A percentile compares a stretch with the other conserved stretches of the same genome.
Evolutionary conservation across 1,284 basidiomycete species (phyloP).

Genomic region (Microbotryum violaceum): DNA sequence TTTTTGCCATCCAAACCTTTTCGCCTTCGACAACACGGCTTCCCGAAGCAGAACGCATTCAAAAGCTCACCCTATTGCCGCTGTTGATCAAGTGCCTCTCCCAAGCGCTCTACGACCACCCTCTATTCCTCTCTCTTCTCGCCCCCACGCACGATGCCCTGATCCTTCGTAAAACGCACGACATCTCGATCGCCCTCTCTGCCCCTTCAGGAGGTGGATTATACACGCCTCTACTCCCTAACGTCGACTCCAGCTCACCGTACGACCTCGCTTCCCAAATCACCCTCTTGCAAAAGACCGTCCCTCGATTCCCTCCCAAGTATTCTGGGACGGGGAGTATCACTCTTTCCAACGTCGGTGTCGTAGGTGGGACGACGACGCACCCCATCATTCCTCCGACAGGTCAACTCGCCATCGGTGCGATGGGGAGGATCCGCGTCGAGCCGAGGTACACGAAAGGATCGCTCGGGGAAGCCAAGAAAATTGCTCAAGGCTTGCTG

Average conservation of each 20-base stretch:
- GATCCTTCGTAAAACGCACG: constrained; percentile 53
- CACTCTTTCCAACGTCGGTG: constrained; percentile 80
- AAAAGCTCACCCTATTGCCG: constrained; percentile 70
- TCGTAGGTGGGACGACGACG: constrained; percentile 66
- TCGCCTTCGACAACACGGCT: neutral
- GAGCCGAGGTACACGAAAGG: constrained; percentile 21
- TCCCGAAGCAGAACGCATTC: constrained; percentile 46
- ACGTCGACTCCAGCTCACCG: constrained; percentile 54
- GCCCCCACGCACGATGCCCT: constrained; percentile 43
- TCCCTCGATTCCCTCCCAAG: constrained; percentile 56
- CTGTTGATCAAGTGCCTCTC: constrained; percentile 78
- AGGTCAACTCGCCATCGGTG: constrained; percentile 83
- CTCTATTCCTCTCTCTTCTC: constrained; percentile 52
- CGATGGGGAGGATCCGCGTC: constrained; percentile 60
- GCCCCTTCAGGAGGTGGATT: constrained; percentile 61
- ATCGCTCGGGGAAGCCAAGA: constrained; percentile 3
- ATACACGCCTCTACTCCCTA: constrained; percentile 73
- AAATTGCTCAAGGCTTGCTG: constrained; percentile 37
- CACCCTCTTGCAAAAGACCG: constrained; percentile 48
- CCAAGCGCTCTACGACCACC: constrained; percentile 72
- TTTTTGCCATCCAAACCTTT: constrained; percentile 1
- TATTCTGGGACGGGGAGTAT: constrained; percentile 68
- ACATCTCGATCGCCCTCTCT: constrained; percentile 66
- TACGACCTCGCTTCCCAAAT: constrained; percentile 61
- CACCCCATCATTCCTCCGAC: constrained; percentile 76